Percentiles rank a stretch among this genome's conserved stretches.
Evolutionary conservation across 148 eudicot genomes (phyloP).

Genomic region (Cornus controversa): DNA sequence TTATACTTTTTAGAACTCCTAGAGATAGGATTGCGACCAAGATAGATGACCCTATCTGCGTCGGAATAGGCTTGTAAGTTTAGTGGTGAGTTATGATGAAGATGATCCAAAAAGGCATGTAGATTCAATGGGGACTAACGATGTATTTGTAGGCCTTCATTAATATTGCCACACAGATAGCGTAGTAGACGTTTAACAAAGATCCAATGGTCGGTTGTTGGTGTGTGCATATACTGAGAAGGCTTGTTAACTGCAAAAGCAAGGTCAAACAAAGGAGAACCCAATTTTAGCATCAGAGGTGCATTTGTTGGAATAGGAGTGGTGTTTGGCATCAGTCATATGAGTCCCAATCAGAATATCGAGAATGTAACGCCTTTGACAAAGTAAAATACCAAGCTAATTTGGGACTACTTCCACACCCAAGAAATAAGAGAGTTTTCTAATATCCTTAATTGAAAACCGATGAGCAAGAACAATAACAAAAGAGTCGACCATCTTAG

Average conservation of each 20-base stretch:
- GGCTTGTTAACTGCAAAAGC: too few relatives aligned
- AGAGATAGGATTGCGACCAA: too few relatives aligned
- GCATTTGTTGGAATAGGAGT: neutral
- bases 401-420: neutral
- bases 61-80: too few relatives aligned
- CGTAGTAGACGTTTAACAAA: neutral
- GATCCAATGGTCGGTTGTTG: neutral
- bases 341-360: neutral
- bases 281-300: neutral
- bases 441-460: neutral
- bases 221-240: too few relatives aligned
- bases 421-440: neutral
- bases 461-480: neutral
- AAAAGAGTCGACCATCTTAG: rapidly evolving
- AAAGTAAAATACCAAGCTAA: neutral
- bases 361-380: neutral
- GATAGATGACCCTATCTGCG: too few relatives aligned
- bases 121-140: too few relatives aligned
- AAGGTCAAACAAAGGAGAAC: neutral
- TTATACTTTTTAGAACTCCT: too few relatives aligned
- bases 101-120: too few relatives aligned
- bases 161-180: neutral
- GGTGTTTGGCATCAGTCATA: neutral
- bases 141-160: neutral
- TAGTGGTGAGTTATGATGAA: too few relatives aligned